Evolutionary conservation across 331 rosid genomes (phyloP).

Genomic region (Cydonia oblonga): DNA sequence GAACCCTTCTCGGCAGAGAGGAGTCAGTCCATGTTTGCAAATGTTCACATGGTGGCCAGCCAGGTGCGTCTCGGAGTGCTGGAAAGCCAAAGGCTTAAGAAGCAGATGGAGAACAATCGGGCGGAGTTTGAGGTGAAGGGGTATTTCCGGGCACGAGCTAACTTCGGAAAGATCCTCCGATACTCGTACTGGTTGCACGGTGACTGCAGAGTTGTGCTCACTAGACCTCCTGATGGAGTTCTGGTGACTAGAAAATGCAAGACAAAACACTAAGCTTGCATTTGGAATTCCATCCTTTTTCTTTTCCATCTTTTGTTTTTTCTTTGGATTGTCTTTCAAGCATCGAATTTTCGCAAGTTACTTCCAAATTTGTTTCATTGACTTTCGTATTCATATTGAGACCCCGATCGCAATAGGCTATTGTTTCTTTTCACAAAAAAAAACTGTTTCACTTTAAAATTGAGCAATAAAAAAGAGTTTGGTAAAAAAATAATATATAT

Average conservation of each 20-base stretch:
- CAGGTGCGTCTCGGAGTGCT: slow-evolving; percentile 53
- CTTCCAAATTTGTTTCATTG: too few species aligned
- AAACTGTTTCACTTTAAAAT: too few species aligned
- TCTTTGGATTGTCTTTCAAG: too few species aligned
- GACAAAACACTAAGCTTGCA: slow-evolving; percentile 37
- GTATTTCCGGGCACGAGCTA: slow-evolving; percentile 55
- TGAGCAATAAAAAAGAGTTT: too few species aligned
- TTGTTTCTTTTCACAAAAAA: too few species aligned
- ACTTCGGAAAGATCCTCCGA: slow-evolving; percentile 51
- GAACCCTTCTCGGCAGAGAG: slow-evolving; percentile 65
- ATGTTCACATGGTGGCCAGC: slow-evolving; percentile 53
- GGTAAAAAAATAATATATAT: too few species aligned
- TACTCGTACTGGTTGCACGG: slow-evolving; percentile 62
- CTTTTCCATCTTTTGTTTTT: too few species aligned
- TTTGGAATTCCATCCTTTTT: not conserved
- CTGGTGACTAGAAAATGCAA: slow-evolving; percentile 48
- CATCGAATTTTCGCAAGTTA: too few species aligned
- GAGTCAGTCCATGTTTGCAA: slow-evolving; percentile 34
- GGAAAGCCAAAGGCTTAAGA: slow-evolving; percentile 41
- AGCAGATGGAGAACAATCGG: slow-evolving; percentile 53
- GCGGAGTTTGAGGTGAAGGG: slow-evolving; percentile 45
- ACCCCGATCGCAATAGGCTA: too few species aligned
- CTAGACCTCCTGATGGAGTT: slow-evolving; percentile 68
- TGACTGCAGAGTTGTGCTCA: slow-evolving; percentile 41
- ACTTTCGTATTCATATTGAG: too few species aligned